phyloP scores from a whole-genome alignment of 2,329 filamentous ascomycete genomes.

The Penicillium sp. region DNA sequence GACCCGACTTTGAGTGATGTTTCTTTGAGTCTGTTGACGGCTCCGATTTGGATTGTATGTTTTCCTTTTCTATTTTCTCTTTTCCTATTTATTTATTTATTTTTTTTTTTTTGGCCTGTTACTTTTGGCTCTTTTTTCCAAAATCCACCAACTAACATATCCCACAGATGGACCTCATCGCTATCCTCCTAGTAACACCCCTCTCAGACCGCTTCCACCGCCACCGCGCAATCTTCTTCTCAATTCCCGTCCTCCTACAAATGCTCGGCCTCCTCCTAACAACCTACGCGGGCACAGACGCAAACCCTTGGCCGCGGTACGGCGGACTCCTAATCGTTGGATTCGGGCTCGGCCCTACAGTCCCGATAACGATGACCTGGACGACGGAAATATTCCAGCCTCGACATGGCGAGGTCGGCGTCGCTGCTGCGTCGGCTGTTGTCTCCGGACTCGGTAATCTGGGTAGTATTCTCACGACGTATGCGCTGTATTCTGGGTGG shows the following conservation, averaged over 20 bases:
- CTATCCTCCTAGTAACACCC: conserved; percentile 80
- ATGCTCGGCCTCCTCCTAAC: conserved; percentile 76
- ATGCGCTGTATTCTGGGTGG: conserved; percentile 87
- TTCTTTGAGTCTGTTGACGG: conserved; percentile 76
- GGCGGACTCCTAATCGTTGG: conserved; percentile 86
- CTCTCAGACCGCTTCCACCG: conserved; percentile 83
- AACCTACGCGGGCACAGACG: conserved; percentile 64
- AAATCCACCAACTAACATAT: neutral
- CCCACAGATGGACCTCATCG: conserved; percentile 74
- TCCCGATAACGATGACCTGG: conserved; percentile 93
- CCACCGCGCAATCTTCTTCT: conserved; percentile 77
- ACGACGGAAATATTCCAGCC: conserved; percentile 85
- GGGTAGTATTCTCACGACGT: conserved; percentile 82
- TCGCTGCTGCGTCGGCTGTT: conserved; percentile 78
- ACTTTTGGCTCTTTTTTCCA: neutral
- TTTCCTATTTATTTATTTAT: too few relatives aligned
- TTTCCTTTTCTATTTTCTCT: neutral
- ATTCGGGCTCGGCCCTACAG: conserved; percentile 84
- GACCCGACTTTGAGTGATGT: conserved; percentile 70
- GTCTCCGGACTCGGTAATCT: conserved; percentile 86
- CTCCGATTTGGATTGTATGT: conserved; percentile 86
- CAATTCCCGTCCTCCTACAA: conserved; percentile 69
- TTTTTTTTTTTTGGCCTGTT: neutral
- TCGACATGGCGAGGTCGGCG: conserved; percentile 85
- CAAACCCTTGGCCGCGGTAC: conserved; percentile 77